phyloP scores from a whole-genome alignment of 495 filamentous ascomycete genomes.

The Haplographium delicatum region DNA sequence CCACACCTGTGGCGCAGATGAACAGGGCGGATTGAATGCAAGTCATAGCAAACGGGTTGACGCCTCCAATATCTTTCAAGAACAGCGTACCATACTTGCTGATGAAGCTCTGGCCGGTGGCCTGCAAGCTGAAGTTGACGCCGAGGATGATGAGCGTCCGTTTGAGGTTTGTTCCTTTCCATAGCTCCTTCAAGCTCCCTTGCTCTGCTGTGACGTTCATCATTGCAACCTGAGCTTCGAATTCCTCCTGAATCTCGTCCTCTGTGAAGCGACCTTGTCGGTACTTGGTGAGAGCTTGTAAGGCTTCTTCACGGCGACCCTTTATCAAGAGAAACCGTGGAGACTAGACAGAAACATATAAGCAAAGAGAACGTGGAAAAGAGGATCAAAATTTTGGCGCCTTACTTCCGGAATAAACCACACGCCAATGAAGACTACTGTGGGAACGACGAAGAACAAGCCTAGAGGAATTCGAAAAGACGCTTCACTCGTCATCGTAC shows the following conservation, averaged over 20 bases:
- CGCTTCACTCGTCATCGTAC: neutral
- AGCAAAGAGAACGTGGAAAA: conserved; percentile 30
- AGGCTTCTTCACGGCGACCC: conserved; percentile 28
- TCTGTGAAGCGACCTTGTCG: conserved; percentile 8
- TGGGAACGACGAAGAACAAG: conserved; percentile 10
- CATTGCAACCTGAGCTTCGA: conserved; percentile 8
- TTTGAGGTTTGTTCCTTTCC: conserved; percentile 25
- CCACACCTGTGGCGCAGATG: neutral
- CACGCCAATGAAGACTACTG: conserved; percentile 21
- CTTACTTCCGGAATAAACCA: conserved; percentile 30
- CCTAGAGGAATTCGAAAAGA: neutral
- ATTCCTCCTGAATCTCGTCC: conserved; percentile 12
- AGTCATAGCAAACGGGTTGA: conserved; percentile 29
- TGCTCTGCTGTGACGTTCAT: neutral
- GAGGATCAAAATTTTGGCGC: conserved; percentile 22
- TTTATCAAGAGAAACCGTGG: conserved; percentile 32
- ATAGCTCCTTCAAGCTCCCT: conserved; percentile 29
- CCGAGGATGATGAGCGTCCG: conserved; percentile 31
- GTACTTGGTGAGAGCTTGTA: conserved; percentile 14
- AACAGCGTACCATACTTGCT: conserved; percentile 32
- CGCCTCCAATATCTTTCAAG: conserved; percentile 28
- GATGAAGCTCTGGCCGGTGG: conserved; percentile 32
- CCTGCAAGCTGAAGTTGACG: conserved; percentile 32
- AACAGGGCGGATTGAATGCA: neutral
- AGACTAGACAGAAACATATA: conserved; percentile 17